Base-by-base conservation (phyloP, 768 basidiomycete genomes). In the Pisolithus marmoratus region DNA sequence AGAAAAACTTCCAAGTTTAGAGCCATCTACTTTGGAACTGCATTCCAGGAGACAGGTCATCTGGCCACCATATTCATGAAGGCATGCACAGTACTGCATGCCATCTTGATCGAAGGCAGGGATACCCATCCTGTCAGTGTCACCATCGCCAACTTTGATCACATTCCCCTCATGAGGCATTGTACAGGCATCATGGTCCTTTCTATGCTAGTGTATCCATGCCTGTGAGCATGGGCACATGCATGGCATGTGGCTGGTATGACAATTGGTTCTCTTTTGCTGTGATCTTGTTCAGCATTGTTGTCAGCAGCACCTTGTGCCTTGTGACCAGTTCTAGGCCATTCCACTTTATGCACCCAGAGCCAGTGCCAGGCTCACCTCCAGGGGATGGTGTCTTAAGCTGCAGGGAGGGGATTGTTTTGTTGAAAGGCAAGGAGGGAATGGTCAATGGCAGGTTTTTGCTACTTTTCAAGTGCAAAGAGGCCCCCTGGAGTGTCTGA, bases 41-140 rank as follows among this genome's bases (percentile, higher is more conserved):
- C n/a, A n/a, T n/a, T n/a, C n/a, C n/a, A n/a, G n/a, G n/a, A 58
- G 41, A 70, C 66, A 22, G 64, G 64, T 6, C 62, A 70, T 50
- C 15, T 70, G 17, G 69, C 59, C 0, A 45, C 69, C 44, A 41
- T 70, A 12, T 52, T 58, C 8, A 49, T 61, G 38, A 51, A 65
- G 37, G 43, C 37, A 3, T 59, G 61, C 53, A 56, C 53, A 34
- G 58, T 56, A 27, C 19, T 61, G 14, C 15, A 12, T 8, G 24
- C 9, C 1, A n/a, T 2, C 4, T 3, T 19, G 12, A 50, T 58
- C 15, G 4, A 12, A n/a, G n/a, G n/a, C n/a, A n/a, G n/a, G n/a
- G n/a, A n/a, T n/a, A n/a, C n/a, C n/a, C n/a, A n/a, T n/a, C 54
- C 54, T 3, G 29, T 29, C 1, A n/a, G 52, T 15, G 57, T 68